Evolutionary conservation across 768 basidiomycete species (phyloP).

Genomic region (Termitomyces sp.): DNA sequence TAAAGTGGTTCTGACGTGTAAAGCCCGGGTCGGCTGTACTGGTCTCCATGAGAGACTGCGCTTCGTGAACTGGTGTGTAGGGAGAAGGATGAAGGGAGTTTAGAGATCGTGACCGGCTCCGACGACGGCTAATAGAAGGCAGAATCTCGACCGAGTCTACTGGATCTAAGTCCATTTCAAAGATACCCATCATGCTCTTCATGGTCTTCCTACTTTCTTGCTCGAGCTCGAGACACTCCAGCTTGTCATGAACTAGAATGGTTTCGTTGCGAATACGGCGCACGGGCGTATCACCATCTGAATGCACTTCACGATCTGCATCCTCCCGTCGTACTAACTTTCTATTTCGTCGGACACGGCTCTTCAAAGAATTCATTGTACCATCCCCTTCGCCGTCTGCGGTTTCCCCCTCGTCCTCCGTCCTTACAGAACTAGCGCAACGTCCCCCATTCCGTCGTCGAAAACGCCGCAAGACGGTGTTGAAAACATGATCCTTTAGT

Average conservation of each 20-base stretch:
- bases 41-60: constrained; percentile 28
- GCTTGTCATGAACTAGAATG: constrained; percentile 27
- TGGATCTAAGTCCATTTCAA: constrained; percentile 38
- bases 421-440: constrained; percentile 29
- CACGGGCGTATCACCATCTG: constrained; percentile 30
- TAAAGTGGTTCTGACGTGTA: constrained; percentile 93
- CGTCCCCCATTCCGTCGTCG: constrained; percentile 44
- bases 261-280: constrained; percentile 67
- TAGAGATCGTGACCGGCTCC: constrained; percentile 39
- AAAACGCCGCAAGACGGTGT: constrained; percentile 74
- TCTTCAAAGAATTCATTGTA: constrained; percentile 17
- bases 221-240: constrained; percentile 23
- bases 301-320: constrained; percentile 32
- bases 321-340: constrained; percentile 39
- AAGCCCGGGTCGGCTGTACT: constrained; percentile 35
- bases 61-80: constrained; percentile 16
- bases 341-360: constrained; percentile 24
- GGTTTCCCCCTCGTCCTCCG: constrained; percentile 53
- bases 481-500: constrained; percentile 94
- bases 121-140: constrained; percentile 33
- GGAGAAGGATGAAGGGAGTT: constrained; percentile 25
- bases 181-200: constrained; percentile 26
- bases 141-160: constrained; percentile 15
- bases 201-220: constrained; percentile 21
- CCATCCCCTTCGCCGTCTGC: constrained; percentile 33